Evolutionary conservation across 2,329 filamentous ascomycete genomes (phyloP), one percentile per base, ranked within the genome.

Genomic region (Amesomyces nigricolor): DNA sequence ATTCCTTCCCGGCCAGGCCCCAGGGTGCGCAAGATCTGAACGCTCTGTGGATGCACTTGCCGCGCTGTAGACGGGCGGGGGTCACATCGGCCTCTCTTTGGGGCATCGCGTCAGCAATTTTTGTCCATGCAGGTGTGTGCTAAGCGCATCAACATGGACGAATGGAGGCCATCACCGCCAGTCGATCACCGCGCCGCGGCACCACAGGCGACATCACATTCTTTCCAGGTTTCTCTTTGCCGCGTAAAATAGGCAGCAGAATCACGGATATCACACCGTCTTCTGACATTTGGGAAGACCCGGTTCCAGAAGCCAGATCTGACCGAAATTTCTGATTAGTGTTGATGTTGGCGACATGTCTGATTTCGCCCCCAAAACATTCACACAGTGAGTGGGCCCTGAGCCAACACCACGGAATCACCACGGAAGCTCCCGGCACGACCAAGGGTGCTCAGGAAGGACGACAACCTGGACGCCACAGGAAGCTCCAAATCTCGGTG

Each of bases 141-240:
- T 26, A 2, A 26, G 22, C 22, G 22, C 22, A 26, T 26, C 22
- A 4, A 26, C 22, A 26, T 26, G 22, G 22, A 26, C 22, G 22
- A 26, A 26, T 26, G 22, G 22, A 26, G 4, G 22, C 22, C 6
- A 26, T 26, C 32, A 11, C 32, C 16, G 30, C 46, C 7, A 16
- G 35, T 40, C 14, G 13, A 29, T 46, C 35, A 29, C 56, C 45
- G 51, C 48, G 56, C 51, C 56, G 51, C 56, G 17, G 51, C 44
- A n/a, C 42, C 51, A 58, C 56, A 32, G 56, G 32, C 32, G 44
- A n/a, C 4, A 26, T 11, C 19, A 22, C 8, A 7, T 32, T 16
- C 14, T 17, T 6, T 8, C 6, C 43, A 26, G 22, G 22, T 26
- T 26, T 26, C 22, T 26, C 11, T 13, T 35, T 35, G 32, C 32